These are phyloP conservation scores for Pythium aristosporum DNA, from an alignment of 352 stramenopile genomes.

Conservation along the genomic window DNA sequence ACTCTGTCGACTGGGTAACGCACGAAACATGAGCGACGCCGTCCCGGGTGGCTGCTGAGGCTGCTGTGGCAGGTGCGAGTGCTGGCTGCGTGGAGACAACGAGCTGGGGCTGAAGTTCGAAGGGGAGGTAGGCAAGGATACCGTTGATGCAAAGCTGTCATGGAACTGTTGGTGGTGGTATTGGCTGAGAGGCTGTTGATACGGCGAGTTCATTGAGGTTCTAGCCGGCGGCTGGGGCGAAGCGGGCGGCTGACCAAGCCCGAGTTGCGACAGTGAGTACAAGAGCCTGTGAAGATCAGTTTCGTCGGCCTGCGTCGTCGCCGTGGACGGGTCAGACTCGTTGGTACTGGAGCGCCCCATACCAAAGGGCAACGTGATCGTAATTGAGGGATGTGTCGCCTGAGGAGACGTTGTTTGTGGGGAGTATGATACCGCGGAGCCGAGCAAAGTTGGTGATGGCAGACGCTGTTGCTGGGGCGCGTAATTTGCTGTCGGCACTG, in stretches of 20 bases:
- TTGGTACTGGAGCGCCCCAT: slow-evolving; percentile 43
- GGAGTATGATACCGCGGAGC: not conserved
- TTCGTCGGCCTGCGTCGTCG: slow-evolving; percentile 25
- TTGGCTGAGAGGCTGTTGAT: not conserved
- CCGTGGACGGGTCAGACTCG: slow-evolving; percentile 44
- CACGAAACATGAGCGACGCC: slow-evolving; percentile 19
- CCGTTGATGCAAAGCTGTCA: slow-evolving; percentile 2
- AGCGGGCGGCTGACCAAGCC: slow-evolving; percentile 29
- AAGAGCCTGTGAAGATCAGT: slow-evolving; percentile 63
- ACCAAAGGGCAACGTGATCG: slow-evolving; percentile 39
- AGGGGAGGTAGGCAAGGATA: slow-evolving; percentile 17
- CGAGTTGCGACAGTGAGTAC: slow-evolving; percentile 58
- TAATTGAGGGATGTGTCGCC: slow-evolving; percentile 28
- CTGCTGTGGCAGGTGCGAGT: not conserved
- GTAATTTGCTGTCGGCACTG: not conserved
- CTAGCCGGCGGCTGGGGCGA: slow-evolving; percentile 5
- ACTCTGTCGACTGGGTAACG: slow-evolving; percentile 15
- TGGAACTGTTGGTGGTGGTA: not conserved
- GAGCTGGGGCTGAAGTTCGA: slow-evolving; percentile 7
- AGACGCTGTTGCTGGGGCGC: not conserved
- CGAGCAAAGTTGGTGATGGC: not conserved
- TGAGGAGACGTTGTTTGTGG: not conserved
- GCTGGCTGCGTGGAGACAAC: not conserved
- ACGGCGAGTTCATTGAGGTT: not conserved
- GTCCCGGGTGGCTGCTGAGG: slow-evolving; percentile 3